phyloP scores from a whole-genome alignment of 768 basidiomycete species.

The Melanogaster broomeanus region DNA sequence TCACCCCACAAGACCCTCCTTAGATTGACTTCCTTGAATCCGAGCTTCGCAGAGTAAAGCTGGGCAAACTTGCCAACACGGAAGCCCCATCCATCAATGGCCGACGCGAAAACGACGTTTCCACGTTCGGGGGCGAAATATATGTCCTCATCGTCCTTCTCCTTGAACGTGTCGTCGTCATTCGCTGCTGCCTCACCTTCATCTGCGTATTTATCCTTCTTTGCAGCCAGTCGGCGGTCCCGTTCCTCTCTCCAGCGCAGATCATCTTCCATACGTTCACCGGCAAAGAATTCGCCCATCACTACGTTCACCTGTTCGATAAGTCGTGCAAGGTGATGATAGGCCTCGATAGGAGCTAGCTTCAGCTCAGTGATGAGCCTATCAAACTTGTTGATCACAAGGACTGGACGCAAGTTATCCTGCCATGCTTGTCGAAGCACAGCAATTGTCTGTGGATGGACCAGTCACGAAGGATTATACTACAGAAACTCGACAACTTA shows the following conservation, averaged over 20 bases:
- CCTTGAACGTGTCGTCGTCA: constrained; percentile 74
- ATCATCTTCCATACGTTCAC: constrained; percentile 97
- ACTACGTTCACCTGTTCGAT: constrained; percentile 98
- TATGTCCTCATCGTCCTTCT: constrained; percentile 96
- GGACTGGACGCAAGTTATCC: constrained; percentile 83
- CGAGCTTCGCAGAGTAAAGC: constrained; percentile 86
- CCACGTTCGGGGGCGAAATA: constrained; percentile 96
- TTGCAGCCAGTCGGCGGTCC: constrained; percentile 74
- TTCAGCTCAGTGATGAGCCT: constrained; percentile 92
- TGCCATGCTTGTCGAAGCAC: constrained; percentile 95
- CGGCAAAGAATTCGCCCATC: constrained; percentile 95
- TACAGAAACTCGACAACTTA: constrained; percentile 34
- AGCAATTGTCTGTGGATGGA: constrained; percentile 73
- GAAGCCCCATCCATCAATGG: constrained; percentile 98
- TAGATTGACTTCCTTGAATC: constrained; percentile 86
- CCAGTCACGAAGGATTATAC: neutral
- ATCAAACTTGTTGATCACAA: constrained; percentile 97
- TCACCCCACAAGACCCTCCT: constrained; percentile 94
- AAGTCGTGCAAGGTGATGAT: constrained; percentile 89
- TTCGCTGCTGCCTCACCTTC: constrained; percentile 62
- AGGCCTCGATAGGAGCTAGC: constrained; percentile 87
- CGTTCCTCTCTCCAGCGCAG: constrained; percentile 91
- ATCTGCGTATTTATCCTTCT: constrained; percentile 70
- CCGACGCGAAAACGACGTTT: constrained; percentile 95
- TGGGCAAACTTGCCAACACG: constrained; percentile 91